A percentile compares a stretch with the other conserved stretches of the same genome.
Evolutionary conservation across 306 rosid genomes (phyloP).

Genomic region (Urtica urens): DNA sequence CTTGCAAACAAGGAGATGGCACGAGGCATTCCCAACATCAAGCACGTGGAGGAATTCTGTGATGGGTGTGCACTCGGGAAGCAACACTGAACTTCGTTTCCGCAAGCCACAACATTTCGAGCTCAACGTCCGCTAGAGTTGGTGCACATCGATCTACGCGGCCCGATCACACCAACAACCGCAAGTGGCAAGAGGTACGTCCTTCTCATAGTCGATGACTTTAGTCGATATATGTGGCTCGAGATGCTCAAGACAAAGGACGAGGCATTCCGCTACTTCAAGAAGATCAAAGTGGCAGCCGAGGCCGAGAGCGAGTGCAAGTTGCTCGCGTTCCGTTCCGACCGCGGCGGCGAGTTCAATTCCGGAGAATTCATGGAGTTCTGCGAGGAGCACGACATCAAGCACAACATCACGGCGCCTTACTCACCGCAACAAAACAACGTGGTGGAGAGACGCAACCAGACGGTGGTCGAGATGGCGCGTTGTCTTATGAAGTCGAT

Average conservation of each 20-base stretch:
- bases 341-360: no score
- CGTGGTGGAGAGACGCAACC: background rate
- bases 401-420: background rate
- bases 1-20: background rate
- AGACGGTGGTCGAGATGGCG: background rate
- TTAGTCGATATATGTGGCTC: no score
- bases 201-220: background rate
- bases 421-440: background rate
- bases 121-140: background rate
- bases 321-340: no score
- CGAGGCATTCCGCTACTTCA: no score
- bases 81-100: constrained; percentile 2
- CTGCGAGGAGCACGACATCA: background rate
- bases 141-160: background rate
- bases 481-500: background rate
- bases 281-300: no score
- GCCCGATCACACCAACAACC: background rate
- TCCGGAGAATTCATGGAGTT: no score
- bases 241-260: no score
- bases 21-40: background rate
- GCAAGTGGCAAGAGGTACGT: background rate
- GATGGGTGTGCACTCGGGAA: constrained; percentile 8
- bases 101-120: background rate
- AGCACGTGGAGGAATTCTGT: background rate
- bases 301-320: no score